Evolutionary conservation across 768 basidiomycete species (phyloP), one percentile per base, ranked within the genome.

Genomic region (Cubamyces lactineus): DNA sequence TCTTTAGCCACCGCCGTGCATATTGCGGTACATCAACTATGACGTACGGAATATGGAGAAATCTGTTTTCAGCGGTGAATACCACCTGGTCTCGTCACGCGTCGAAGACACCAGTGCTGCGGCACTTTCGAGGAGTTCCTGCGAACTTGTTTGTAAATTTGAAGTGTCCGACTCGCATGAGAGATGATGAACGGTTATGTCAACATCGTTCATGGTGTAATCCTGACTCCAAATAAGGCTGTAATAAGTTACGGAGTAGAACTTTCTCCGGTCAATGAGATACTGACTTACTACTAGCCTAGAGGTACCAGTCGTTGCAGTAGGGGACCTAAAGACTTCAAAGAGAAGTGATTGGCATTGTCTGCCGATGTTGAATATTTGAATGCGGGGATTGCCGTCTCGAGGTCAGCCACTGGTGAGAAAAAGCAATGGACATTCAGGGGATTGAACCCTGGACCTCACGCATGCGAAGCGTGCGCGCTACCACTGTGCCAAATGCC

Each of bases 401-500:
- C n/a, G n/a, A n/a, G n/a, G n/a, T n/a, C n/a, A n/a, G n/a, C n/a
- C n/a, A 7, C 28, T 28, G 28, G 28, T 8, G 34, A 4, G 11
- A 34, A 34, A 34, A 34, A 11, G 34, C 1, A 28, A 28, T 26
- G 26, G 48, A 49, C 26, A 49, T 49, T 46, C 45, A 46, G 45
- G 45, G 45, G 45, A 46, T 28, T 49, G 48, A 49, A 49, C 24
- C 48, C 48, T 49, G 48, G 48, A 49, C 48, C 48, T 49, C 48
- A 49, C 48, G 48, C 48, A 49, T 49, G 48, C 48, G 48, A 49
- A 49, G 48, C 48, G 48, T 49, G 48, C 48, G 48, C 48, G 48
- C 48, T 49, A 49, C 48, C 48, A 49, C 48, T 49, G 48, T 49
- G 48, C 48, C 48, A 49, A 49, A 49, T 49, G 48, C 48, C 48